Base-by-base conservation (phyloP, 2,329 filamentous ascomycete species). In the Ophiosphaerella narmari region DNA sequence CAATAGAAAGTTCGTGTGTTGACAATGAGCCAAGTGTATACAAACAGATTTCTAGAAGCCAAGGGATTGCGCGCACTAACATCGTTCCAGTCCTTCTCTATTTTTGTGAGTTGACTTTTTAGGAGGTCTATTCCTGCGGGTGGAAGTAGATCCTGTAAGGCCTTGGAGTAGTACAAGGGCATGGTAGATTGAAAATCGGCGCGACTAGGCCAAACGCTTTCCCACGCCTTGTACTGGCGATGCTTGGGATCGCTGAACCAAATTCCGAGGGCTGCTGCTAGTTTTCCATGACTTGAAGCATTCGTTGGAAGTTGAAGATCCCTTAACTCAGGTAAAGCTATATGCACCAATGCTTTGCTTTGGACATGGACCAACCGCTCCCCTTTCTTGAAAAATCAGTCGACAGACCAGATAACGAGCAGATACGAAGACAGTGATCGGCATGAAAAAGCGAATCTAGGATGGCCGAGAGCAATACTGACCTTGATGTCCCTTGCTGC, bases 401-500 rank as follows among this genome's bases (percentile, higher is more conserved):
- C 42, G 29, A 34, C 9, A 50, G 37, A 37, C 14, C 13, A 39
- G 21, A 24, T 23, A 16, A 18, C 12, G 18, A 8, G 12, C 23
- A 23, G 2, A 38, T 8, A 12, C 9, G 5, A 13, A 23, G 2
- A 38, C 3, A 12, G n/a, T 13, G 34, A 11, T 32, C 11, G 7
- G 5, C 16, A 11, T 13, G 12, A 29, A 33, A 21, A n/a, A 12
- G 3, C 21, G 5, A 29, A 26, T 11, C n/a, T 16, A 16, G 14
- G 13, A 26, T 42, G 33, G 39, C 9, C 31, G 14, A 13, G 36
- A 21, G 29, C 12, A 29, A 16, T 29, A 66, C 67, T 64, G 75
- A 89, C 89, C 75, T 87, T 76, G 53, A 94, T 80, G 12, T 81
- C 75, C 24, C 82, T 80, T 11, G 83, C 86, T 5, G 90, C 87